Evolutionary conservation across 495 filamentous ascomycete genomes (phyloP), one percentile per base, ranked within the genome.

Genomic region (Schizothecium vesticola): DNA sequence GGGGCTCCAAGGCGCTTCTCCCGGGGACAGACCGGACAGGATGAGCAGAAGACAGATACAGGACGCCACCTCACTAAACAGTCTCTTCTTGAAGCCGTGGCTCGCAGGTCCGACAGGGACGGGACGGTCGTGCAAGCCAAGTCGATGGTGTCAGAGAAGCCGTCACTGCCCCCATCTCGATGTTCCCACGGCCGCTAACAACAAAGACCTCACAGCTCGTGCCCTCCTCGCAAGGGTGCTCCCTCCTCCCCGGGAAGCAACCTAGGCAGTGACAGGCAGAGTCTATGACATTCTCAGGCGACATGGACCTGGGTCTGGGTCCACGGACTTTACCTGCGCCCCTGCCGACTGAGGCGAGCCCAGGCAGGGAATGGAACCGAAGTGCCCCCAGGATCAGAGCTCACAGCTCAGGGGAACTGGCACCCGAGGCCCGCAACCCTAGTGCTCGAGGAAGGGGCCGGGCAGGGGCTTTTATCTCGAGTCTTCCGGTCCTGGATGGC

Each of bases 1-100:
- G 68, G 66, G 69, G 31, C 56, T 56, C 28, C 63, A 59, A 69
- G 59, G 66, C 66, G 22, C 63, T 25, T 63, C 69, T 61, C 65
- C 65, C 56, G 60, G 63, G 43, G 31, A 12, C 23, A 29, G n/a
- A 26, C 61, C 19, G 36, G 31, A 63, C 61, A 51, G 61, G 29
- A 25, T 51, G 43, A 19, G 4, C 43, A 51, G 43, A 51, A 51
- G 43, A 51, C 43, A 67, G 69, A 71, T 66, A 56, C 24, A 64
- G 26, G 22, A 56, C 55, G 64, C 26, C 26, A 26, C 19, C 43
- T 51, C 43, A 51, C 43, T 51, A 51, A 51, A 51, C 43, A 51
- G 43, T 51, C 43, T 51, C 43, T 51, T 51, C 16, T 51, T 51
- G 43, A 51, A 51, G 6, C 43, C 43, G 43, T 51, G 31, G 31